Evolutionary conservation across 2,329 filamentous ascomycete genomes (phyloP), one percentile per base, ranked within the genome.

Genomic region (Xylogone sp.): DNA sequence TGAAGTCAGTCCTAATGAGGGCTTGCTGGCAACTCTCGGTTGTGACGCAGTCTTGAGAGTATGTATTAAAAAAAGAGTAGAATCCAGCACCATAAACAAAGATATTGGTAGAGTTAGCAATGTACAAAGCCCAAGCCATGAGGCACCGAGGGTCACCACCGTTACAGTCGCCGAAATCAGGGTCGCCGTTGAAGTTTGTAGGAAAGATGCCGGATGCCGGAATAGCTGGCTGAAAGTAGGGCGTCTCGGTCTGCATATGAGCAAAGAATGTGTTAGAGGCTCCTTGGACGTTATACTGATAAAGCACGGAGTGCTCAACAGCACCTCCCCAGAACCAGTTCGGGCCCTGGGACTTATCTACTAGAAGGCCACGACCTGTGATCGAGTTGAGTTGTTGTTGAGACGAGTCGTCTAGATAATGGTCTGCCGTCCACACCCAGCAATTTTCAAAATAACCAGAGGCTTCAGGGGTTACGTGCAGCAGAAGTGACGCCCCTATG

Each of bases 241-340:
- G 73, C 7, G 77, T 78, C 59, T 77, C 74, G 57, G 75, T 65
- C 47, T 50, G 16, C 62, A 65, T n/a, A 10, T 3, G 49, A 16
- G 39, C 22, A 27, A 70, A 71, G 64, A 71, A 77, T 61, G 75
- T 64, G 62, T 76, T 72, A 61, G 72, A 69, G 4, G 75, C 71
- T 31, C 69, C 68, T 10, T 71, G 68, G 20, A 63, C 63, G 6
- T 46, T 19, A 75, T 95, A 96, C 75, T 96, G 90, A 73, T 87
- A 88, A 34, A 84, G 71, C 19, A 81, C 76, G 53, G 65, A 79
- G 71, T 84, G 81, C 72, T 84, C 81, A 18, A 78, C 76, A n/a
- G 79, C 71, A 1, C 87, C 92, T 9, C 81, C 90, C 71, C 85
- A 90, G 59, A 92, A 71, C 90, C 90, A 94, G 47, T 84, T 82